Evolutionary conservation across 2,329 filamentous ascomycete species (phyloP).

Genomic region (Apiospora malaysiana): DNA sequence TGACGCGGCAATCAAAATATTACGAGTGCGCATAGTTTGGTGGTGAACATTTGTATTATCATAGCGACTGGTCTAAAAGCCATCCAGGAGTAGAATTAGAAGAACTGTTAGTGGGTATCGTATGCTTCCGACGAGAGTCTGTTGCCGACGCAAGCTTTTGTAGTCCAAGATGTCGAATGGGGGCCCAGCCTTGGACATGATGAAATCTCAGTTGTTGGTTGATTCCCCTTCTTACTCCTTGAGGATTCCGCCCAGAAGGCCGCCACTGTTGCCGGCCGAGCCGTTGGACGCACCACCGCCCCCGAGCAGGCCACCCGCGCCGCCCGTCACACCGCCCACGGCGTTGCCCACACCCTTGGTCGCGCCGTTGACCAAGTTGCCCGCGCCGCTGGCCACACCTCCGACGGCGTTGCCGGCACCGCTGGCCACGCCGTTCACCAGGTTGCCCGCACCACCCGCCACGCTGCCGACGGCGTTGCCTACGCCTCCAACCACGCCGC

Average conservation of each 20-base stretch:
- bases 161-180: too few relatives aligned
- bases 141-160: too few relatives aligned
- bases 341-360: constrained; percentile 2
- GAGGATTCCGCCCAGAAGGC: constrained; percentile 3
- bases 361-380: not conserved
- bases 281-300: not conserved
- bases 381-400: not conserved
- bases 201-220: not conserved
- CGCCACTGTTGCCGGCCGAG: not conserved
- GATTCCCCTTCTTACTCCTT: not conserved
- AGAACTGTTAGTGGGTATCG: not conserved
- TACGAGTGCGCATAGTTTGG: too few relatives aligned
- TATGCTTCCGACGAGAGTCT: too few relatives aligned
- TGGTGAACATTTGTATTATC: too few relatives aligned
- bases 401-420: not conserved
- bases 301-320: not conserved
- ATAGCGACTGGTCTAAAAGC: too few relatives aligned
- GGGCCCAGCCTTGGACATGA: not conserved
- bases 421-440: not conserved
- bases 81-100: too few relatives aligned
- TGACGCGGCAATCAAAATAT: not conserved
- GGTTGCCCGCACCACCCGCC: not conserved
- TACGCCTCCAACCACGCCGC: not conserved
- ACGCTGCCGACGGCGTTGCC: not conserved
- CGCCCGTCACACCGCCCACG: not conserved